Base-by-base conservation (phyloP, 768 basidiomycete genomes). In the Cystofilobasidium ferigula region DNA sequence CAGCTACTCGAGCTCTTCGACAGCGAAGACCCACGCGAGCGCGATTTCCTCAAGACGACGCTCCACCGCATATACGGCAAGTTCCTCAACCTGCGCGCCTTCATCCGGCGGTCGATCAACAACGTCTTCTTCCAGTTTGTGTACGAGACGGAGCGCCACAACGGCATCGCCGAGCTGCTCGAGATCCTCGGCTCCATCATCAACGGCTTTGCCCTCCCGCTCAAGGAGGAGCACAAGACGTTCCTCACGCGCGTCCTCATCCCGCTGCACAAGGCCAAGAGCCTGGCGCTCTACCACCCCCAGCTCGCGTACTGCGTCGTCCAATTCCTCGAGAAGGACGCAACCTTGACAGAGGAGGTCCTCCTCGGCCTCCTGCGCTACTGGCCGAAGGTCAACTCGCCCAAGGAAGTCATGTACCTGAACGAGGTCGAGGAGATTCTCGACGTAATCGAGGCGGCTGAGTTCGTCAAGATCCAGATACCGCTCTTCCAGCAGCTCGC, bases 101-200 rank as follows among this genome's bases (percentile, higher is more conserved):
- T 97, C 78, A 98, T 99, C 73, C 87, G 95, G 62, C 85, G 95
- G 67, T 97, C 94, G 64, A 98, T 99, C 83, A 95, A 94, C 81
- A 95, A 98, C 73, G 94, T 99, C 72, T 99, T 99, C 77, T 98
- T 95, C 83, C 86, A 93, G 74, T 99, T 98, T 80, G 82, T 98
- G 72, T 99, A 99, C 78, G 95, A 99, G 77, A 91, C 92, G 0
- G 95, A 99, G 75, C 85, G 95, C 56, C 94, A 99, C 81, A 99
- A 99, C 74, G 95, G 95, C 40, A 97, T 99, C 71, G 95, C 95
- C 34, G 95, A 99, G 75, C 83, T 99, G 57, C 81, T 99, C 63
- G 95, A 99, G 77, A 99, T 99, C 68, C 82, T 99, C 54, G 95
- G 95, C 16, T 97, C 93, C 28, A 99, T 99, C 78, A 99, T 99